These are phyloP conservation scores for Paracoccidioides lutzii DNA, from an alignment of 2,329 filamentous ascomycete species.

Conservation along the genomic window DNA sequence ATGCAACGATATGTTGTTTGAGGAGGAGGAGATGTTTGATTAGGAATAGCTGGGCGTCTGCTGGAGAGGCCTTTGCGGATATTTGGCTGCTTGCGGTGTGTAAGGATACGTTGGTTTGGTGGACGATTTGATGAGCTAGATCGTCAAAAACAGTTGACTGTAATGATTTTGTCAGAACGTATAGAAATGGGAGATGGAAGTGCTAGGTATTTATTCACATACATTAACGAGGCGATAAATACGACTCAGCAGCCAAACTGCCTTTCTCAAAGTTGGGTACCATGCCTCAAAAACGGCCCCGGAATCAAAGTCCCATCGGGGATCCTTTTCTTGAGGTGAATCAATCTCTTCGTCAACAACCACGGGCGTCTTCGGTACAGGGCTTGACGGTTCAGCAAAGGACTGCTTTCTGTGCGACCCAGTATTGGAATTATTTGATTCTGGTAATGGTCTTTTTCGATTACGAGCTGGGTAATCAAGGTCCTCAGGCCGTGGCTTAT, in stretches of 20 bases:
- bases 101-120: constrained; percentile 75
- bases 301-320: constrained; percentile 42
- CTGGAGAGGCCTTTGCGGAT: constrained; percentile 45
- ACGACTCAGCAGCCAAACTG: constrained; percentile 54
- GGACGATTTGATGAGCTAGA: constrained; percentile 68
- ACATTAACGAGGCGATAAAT: constrained; percentile 59
- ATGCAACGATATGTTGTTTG: constrained; percentile 89
- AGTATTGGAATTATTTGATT: constrained; percentile 28
- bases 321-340: constrained; percentile 28
- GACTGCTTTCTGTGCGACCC: constrained; percentile 43
- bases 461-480: constrained; percentile 49
- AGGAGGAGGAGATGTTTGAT: constrained; percentile 89
- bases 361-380: constrained; percentile 37
- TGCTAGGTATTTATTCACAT: constrained; percentile 8
- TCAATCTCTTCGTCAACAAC: constrained; percentile 41
- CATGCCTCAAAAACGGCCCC: constrained; percentile 47
- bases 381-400: constrained; percentile 24
- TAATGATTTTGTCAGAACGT: constrained; percentile 11
- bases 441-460: constrained; percentile 30
- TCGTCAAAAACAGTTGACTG: constrained; percentile 58
- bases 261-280: constrained; percentile 55
- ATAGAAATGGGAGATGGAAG: not conserved
- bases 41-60: constrained; percentile 79
- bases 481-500: constrained; percentile 52
- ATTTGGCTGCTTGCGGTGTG: constrained; percentile 63